Conservation (phyloP, 352 stramenopile species). For the Vaucheria bursata region DNA sequence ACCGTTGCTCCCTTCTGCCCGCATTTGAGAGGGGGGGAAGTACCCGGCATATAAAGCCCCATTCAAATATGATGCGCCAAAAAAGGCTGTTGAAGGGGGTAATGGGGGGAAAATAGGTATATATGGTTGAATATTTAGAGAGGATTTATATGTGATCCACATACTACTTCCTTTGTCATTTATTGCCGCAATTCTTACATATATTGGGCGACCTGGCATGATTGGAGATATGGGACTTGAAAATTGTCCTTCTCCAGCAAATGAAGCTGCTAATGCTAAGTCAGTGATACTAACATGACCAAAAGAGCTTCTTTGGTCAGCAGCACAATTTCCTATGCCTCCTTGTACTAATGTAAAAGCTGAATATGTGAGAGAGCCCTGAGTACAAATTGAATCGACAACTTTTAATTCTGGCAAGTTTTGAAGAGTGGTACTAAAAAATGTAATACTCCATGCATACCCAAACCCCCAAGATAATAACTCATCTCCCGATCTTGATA, state of each 20-base stretch:
- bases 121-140: not conserved
- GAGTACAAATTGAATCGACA: constrained; percentile 2
- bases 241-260: not conserved
- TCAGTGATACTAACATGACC: not conserved
- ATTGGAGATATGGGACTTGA: constrained; percentile 50
- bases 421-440: constrained; percentile 6
- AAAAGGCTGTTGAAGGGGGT: not conserved
- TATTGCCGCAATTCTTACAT: constrained; percentile 70
- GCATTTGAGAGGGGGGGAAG: constrained; percentile 29
- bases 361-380: constrained; percentile 6
- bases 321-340: constrained; percentile 1
- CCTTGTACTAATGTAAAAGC: constrained; percentile 21
- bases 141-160: not conserved
- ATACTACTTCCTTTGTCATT: constrained; percentile 40
- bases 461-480: constrained; percentile 29
- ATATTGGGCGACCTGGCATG: constrained; percentile 68
- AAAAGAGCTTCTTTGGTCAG: not conserved
- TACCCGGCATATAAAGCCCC: constrained; percentile 32
- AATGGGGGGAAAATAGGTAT: not conserved
- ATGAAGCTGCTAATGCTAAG: not conserved
- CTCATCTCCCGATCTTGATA: constrained; percentile 19
- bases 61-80: not conserved
- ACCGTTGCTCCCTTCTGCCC: constrained; percentile 53
- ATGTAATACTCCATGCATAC: constrained; percentile 39
- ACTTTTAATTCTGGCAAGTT: constrained; percentile 23